A percentile compares a stretch with the other conserved stretches of the same genome.
Evolutionary conservation across 129 eudicot species (phyloP).

Genomic region (Flaveria sonorensis): DNA sequence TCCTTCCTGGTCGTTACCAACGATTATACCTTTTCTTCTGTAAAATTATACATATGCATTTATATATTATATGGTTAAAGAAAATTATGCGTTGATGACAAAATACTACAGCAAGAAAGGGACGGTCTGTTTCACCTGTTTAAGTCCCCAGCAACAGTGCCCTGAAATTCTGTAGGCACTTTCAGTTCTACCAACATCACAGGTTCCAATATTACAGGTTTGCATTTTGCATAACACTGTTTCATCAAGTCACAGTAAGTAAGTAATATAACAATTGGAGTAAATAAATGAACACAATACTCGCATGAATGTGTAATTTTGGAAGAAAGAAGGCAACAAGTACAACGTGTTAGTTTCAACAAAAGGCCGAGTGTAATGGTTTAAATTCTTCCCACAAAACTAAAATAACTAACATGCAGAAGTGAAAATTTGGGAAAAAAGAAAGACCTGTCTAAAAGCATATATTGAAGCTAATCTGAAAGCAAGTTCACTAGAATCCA

Average conservation of each 20-base stretch:
- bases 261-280: background rate
- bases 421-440: background rate
- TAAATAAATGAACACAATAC: background rate
- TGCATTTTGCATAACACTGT: conserved; percentile 74
- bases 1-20: conserved; percentile 97
- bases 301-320: background rate
- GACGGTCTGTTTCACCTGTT: conserved; percentile 62
- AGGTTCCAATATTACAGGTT: conserved; percentile 95
- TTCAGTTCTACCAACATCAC: conserved; percentile 92
- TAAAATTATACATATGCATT: background rate
- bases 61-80: conserved; percentile 5
- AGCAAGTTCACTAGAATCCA: conserved; percentile 99
- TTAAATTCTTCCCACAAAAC: background rate
- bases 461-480: conserved; percentile 93
- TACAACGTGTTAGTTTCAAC: background rate
- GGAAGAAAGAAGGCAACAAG: background rate
- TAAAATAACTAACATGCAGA: background rate
- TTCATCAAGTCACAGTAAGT: conserved; percentile 21
- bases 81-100: conserved; percentile 11
- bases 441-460: conserved; percentile 92
- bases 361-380: background rate
- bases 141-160: conserved; percentile 91
- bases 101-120: conserved; percentile 2
- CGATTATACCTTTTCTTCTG: conserved; percentile 96
- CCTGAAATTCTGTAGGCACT: conserved; percentile 91